phyloP scores from a whole-genome alignment of 2,329 filamentous ascomycete species.

The Aspergillus ibericus region DNA sequence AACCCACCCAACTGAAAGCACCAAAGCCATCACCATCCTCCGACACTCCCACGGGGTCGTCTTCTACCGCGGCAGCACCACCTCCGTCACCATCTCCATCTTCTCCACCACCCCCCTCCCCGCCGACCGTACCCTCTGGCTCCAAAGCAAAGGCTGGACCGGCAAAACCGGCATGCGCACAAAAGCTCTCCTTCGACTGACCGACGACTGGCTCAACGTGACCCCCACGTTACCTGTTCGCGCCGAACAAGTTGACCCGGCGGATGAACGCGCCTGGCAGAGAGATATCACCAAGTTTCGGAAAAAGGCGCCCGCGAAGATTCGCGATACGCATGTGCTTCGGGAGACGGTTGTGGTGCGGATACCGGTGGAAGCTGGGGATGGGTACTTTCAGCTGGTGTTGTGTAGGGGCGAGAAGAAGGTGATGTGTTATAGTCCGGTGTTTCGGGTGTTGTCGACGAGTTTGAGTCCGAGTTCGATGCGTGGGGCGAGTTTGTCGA shows the following conservation, averaged over 20 bases:
- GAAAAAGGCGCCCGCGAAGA: conserved; percentile 50
- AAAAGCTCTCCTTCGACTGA: conserved; percentile 62
- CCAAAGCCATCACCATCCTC: conserved; percentile 65
- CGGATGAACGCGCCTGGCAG: conserved; percentile 66
- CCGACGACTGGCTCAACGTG: conserved; percentile 65
- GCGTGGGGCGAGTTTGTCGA: conserved; percentile 64
- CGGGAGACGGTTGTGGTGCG: conserved; percentile 66
- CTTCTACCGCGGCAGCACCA: conserved; percentile 66
- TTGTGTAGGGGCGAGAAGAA: conserved; percentile 61
- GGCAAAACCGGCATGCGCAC: conserved; percentile 68
- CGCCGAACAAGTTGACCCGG: conserved; percentile 52
- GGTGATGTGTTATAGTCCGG: conserved; percentile 64
- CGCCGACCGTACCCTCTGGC: conserved; percentile 60
- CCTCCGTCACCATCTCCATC: conserved; percentile 64
- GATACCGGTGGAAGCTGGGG: conserved; percentile 62
- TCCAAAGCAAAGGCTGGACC: conserved; percentile 67
- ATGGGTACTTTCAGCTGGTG: conserved; percentile 69
- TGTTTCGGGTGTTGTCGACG: conserved; percentile 68
- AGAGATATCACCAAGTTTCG: conserved; percentile 65
- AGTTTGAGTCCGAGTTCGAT: conserved; percentile 62
- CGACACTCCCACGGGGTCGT: conserved; percentile 65
- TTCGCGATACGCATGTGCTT: conserved; percentile 50
- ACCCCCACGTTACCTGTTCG: conserved; percentile 57
- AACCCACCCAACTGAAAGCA: conserved; percentile 63
- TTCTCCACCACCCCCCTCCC: conserved; percentile 62